Base-by-base conservation (phyloP, 1,139 yeast species). In the Hanseniaspora sp. region DNA sequence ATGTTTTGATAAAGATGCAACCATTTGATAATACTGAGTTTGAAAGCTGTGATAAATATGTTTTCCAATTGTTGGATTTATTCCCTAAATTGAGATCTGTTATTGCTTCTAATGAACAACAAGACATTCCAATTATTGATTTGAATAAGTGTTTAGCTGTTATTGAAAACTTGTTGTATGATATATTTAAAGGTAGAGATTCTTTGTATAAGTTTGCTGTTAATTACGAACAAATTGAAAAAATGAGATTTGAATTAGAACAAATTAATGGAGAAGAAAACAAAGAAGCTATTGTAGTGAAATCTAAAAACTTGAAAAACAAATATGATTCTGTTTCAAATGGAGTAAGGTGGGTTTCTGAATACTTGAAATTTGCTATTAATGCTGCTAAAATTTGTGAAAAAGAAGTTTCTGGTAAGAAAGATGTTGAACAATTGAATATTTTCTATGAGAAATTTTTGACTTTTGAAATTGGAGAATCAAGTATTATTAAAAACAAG, bases 41-140 rank as follows among this genome's bases (percentile, higher is more conserved):
- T 42, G 71, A 71, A n/a, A 75, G 75, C 1, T 67, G 72, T 48
- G 95, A 88, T 64, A 67, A 66, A 0, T 76, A 77, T 61, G 88
- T 80, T 67, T 86, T 78, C 71, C 75, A 85, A 57, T 69, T 86
- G 18, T 68, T 92, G 54, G 98, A 92, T 61, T 66, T 88, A 49
- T 69, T 90, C 43, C 97, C 97, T 7, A 74, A 92, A 47, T 70
- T 92, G 56, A 76, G 95, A 62, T 72, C 86, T 2, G 80, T 82
- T 17, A 68, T 80, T 1, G 72, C 74, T 38, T 79, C 81, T 17
- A 75, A 80, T 17, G 84, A 78, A 12, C 97, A 88, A 62, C 80
- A 87, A 23, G 54, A 54, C 30, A 39, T 51, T n/a, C 94, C 96
- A 1, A 75, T 76, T 28, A 73, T 77, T 1, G 95, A 86, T 64